These are phyloP conservation scores for Zopfia rhizophila DNA, from an alignment of 2,329 filamentous ascomycete genomes.

Conservation along the genomic window DNA sequence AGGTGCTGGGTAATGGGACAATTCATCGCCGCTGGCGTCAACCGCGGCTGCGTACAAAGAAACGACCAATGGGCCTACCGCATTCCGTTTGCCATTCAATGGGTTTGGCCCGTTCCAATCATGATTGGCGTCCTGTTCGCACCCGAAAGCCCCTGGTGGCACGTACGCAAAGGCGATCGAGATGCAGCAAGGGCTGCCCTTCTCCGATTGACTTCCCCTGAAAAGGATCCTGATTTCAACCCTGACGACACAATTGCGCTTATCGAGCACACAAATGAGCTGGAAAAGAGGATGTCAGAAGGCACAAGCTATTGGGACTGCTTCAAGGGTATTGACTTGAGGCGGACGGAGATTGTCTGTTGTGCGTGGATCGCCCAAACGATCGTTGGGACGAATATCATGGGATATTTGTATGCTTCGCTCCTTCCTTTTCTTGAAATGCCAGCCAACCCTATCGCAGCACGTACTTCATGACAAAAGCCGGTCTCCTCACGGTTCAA, in stretches of 20 bases:
- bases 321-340: constrained; percentile 79
- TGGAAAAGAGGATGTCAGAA: constrained; percentile 74
- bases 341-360: constrained; percentile 77
- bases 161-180: constrained; percentile 70
- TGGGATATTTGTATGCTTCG: constrained; percentile 53
- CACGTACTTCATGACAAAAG: constrained; percentile 59
- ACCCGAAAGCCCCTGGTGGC: constrained; percentile 78
- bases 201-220: constrained; percentile 70
- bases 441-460: constrained; percentile 27
- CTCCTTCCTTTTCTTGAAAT: too few species aligned
- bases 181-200: constrained; percentile 73
- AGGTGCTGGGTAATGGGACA: constrained; percentile 77
- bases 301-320: constrained; percentile 82
- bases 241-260: constrained; percentile 73
- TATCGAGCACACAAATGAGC: constrained; percentile 87
- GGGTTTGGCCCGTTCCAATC: constrained; percentile 77
- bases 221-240: constrained; percentile 66
- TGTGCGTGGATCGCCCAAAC: constrained; percentile 58
- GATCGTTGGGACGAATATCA: constrained; percentile 55
- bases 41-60: constrained; percentile 71
- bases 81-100: constrained; percentile 74
- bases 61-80: constrained; percentile 74
- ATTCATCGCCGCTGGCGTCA: constrained; percentile 75
- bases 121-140: constrained; percentile 72
- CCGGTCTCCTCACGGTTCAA: constrained; percentile 53